These are phyloP conservation scores for Aspergillus versicolor DNA, from an alignment of 2,329 filamentous ascomycete species.

Conservation along the genomic window DNA sequence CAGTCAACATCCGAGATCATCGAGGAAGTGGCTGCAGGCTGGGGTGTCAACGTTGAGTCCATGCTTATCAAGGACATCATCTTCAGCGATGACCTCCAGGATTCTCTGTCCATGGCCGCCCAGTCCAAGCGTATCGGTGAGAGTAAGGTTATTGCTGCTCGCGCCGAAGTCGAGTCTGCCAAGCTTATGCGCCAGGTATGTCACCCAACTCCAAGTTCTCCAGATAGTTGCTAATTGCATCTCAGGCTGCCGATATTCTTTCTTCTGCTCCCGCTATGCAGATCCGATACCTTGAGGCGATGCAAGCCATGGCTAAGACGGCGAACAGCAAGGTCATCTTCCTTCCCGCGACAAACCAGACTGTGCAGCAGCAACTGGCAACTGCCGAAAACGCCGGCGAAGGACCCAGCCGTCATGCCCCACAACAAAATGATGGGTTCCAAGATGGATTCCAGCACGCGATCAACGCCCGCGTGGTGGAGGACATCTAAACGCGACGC, in stretches of 20 bases:
- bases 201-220: background rate
- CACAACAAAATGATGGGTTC: slow-evolving; percentile 59
- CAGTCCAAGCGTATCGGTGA: slow-evolving; percentile 98
- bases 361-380: slow-evolving; percentile 51
- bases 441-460: slow-evolving; percentile 77
- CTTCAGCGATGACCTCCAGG: slow-evolving; percentile 92
- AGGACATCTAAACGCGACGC: slow-evolving; percentile 68
- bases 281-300: slow-evolving; percentile 95
- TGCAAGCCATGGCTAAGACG: slow-evolving; percentile 97
- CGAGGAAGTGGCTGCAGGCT: slow-evolving; percentile 87
- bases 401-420: slow-evolving; percentile 52
- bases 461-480: slow-evolving; percentile 76
- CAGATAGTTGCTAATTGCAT: slow-evolving; percentile 8
- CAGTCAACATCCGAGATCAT: slow-evolving; percentile 96
- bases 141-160: slow-evolving; percentile 95
- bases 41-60: slow-evolving; percentile 94
- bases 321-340: slow-evolving; percentile 88
- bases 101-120: slow-evolving; percentile 95
- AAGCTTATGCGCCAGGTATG: slow-evolving; percentile 71
- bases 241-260: slow-evolving; percentile 80
- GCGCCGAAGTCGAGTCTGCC: slow-evolving; percentile 93
- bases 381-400: slow-evolving; percentile 54
- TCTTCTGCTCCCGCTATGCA: slow-evolving; percentile 94
- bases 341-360: slow-evolving; percentile 66
- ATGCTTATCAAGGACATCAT: slow-evolving; percentile 99